Evolutionary conservation across 805 yeast genomes (phyloP).

Genomic region (Barnettozyma sucrosica): DNA sequence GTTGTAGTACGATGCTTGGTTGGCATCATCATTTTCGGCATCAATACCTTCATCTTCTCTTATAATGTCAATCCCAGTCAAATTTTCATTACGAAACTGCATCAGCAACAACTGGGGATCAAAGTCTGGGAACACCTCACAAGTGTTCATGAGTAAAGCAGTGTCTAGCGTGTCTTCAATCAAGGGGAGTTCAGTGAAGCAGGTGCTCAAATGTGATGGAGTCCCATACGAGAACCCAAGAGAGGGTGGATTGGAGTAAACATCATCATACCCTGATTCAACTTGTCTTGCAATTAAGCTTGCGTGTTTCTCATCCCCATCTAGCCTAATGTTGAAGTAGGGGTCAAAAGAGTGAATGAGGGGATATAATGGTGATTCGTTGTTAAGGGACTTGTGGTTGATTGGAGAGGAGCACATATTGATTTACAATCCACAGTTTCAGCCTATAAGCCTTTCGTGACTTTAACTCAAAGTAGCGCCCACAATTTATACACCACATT

Average conservation of each 20-base stretch:
- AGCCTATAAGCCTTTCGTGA: background rate
- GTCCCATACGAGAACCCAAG: background rate
- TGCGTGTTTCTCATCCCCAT: conserved; percentile 3
- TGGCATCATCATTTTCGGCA: conserved; percentile 3
- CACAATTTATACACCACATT: background rate
- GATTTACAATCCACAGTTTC: background rate
- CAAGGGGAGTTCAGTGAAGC: background rate
- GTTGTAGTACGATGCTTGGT: conserved; percentile 1
- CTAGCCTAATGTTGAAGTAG: background rate
- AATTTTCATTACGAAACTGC: conserved; percentile 4
- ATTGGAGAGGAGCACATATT: background rate
- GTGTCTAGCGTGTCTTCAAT: background rate
- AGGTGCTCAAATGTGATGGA: background rate
- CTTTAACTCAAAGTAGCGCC: background rate
- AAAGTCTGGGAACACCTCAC: conserved; percentile 7
- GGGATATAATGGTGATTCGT: background rate
- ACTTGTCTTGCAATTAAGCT: background rate
- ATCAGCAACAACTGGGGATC: conserved; percentile 6
- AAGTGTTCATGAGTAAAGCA: conserved; percentile 3
- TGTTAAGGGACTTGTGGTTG: background rate
- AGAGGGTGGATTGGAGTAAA: background rate
- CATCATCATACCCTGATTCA: conserved; percentile 1
- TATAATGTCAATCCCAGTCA: conserved; percentile 2
- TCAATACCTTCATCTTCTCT: conserved; percentile 7
- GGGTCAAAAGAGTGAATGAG: conserved; percentile 3